A percentile compares a stretch with the other conserved stretches of the same genome.
These are phyloP conservation scores for Chlorella sp. DNA, from an alignment of 139 green algal genomes.

Conservation along the genomic window DNA sequence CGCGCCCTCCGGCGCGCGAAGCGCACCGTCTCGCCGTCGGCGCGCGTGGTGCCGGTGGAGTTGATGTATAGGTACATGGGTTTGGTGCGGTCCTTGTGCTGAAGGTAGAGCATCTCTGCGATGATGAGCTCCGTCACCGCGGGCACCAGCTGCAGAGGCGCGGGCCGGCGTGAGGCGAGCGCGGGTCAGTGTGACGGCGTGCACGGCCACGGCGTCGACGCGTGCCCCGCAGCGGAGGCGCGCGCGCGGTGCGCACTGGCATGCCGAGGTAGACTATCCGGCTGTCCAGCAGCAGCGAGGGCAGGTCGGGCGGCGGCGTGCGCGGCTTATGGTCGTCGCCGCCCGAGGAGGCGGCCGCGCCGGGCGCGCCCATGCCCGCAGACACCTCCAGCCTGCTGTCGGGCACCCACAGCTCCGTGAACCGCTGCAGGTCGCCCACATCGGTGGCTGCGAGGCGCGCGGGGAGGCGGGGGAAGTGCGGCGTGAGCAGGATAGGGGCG, in stretches of 20 bases:
- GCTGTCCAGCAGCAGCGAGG: slow-evolving; percentile 94
- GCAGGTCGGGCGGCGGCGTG: slow-evolving; percentile 93
- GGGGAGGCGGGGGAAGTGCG: neutral
- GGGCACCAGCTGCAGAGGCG: slow-evolving; percentile 84
- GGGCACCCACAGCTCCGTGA: slow-evolving; percentile 38
- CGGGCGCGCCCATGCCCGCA: slow-evolving; percentile 23
- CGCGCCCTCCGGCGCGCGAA: slow-evolving; percentile 51
- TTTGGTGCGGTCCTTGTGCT: slow-evolving; percentile 81
- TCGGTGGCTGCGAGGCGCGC: neutral
- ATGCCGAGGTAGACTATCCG: slow-evolving; percentile 99
- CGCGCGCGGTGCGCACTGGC: slow-evolving; percentile 66
- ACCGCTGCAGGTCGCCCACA: slow-evolving; percentile 34
- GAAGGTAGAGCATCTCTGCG: slow-evolving; percentile 95
- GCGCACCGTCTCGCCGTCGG: slow-evolving; percentile 87
- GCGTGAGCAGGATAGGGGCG: too few relatives aligned
- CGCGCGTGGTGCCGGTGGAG: slow-evolving; percentile 82
- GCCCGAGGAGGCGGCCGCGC: slow-evolving; percentile 39
- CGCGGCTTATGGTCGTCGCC: slow-evolving; percentile 51
- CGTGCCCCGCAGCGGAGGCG: neutral
- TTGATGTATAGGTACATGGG: slow-evolving; percentile 98
- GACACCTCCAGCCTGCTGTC: slow-evolving; percentile 7
- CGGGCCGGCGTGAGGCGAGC: neutral
- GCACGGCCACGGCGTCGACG: neutral
- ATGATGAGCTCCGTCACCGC: slow-evolving; percentile 99
- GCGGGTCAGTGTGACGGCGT: neutral